A percentile compares a stretch with the other conserved stretches of the same genome.
phyloP scores from a whole-genome alignment of 2,329 filamentous ascomycete genomes.

The Xylaria multiplex region DNA sequence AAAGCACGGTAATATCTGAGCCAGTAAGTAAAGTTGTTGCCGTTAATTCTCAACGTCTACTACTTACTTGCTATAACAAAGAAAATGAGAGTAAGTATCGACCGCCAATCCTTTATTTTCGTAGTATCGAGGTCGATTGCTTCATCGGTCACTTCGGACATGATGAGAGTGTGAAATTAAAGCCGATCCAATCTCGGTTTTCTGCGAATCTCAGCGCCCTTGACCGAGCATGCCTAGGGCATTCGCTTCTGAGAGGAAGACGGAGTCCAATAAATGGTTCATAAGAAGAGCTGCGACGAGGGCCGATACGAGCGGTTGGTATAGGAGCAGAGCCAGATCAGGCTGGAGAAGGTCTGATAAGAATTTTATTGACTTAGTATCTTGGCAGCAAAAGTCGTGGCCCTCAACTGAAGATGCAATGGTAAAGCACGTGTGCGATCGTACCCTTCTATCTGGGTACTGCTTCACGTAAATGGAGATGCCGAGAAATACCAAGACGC shows the following conservation, averaged over 20 bases:
- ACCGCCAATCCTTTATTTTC: constrained; percentile 72
- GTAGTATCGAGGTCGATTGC: constrained; percentile 56
- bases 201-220: constrained; percentile 13
- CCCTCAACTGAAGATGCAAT: not conserved
- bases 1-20: constrained; percentile 74
- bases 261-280: constrained; percentile 3
- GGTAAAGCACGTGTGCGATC: constrained; percentile 14
- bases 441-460: constrained; percentile 4
- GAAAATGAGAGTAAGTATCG: constrained; percentile 74
- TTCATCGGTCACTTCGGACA: constrained; percentile 34
- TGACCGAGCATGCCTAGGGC: constrained; percentile 19
- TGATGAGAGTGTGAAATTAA: constrained; percentile 27
- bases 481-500: constrained; percentile 15
- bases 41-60: constrained; percentile 2
- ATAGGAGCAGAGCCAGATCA: constrained; percentile 6
- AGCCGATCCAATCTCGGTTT: constrained; percentile 12
- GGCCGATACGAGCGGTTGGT: constrained; percentile 9
- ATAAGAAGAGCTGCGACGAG: constrained; percentile 15
- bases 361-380: constrained; percentile 16
- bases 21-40: constrained; percentile 27
- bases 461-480: constrained; percentile 9
- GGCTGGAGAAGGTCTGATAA: constrained; percentile 7
- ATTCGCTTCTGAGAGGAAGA: not conserved
- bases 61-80: constrained; percentile 76
- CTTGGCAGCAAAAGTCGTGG: constrained; percentile 12